These are phyloP conservation scores for Cladosporium sp. DNA, from an alignment of 2,329 filamentous ascomycete genomes.

Conservation along the genomic window DNA sequence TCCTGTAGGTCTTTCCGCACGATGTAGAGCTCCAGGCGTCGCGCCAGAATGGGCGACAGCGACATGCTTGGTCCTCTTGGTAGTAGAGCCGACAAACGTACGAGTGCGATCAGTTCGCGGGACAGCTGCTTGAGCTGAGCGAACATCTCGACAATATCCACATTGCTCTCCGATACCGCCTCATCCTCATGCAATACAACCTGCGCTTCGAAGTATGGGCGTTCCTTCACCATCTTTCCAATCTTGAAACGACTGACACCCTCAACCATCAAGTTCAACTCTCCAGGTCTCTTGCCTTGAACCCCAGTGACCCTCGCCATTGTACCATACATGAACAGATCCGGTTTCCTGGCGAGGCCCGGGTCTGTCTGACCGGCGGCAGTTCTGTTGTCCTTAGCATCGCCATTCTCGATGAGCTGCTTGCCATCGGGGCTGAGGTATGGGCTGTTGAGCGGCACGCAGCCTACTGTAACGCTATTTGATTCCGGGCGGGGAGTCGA, in stretches of 20 bases:
- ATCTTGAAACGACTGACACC: slow-evolving; percentile 74
- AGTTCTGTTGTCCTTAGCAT: slow-evolving; percentile 39
- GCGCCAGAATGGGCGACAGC: slow-evolving; percentile 78
- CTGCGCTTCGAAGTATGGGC: slow-evolving; percentile 81
- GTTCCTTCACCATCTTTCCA: slow-evolving; percentile 69
- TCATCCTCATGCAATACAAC: slow-evolving; percentile 67
- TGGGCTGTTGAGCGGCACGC: slow-evolving; percentile 77
- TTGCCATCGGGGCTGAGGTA: slow-evolving; percentile 71
- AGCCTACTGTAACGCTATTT: slow-evolving; percentile 73
- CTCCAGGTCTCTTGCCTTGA: slow-evolving; percentile 43
- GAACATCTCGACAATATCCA: slow-evolving; percentile 67
- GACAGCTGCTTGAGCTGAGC: slow-evolving; percentile 77
- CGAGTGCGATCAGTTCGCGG: slow-evolving; percentile 76
- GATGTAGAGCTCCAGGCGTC: slow-evolving; percentile 84
- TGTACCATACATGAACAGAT: slow-evolving; percentile 80
- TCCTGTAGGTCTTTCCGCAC: slow-evolving; percentile 75
- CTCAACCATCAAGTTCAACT: slow-evolving; percentile 83
- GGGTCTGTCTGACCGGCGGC: slow-evolving; percentile 54
- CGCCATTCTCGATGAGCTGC: slow-evolving; percentile 64
- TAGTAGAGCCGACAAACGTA: slow-evolving; percentile 81
- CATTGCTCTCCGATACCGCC: slow-evolving; percentile 47
- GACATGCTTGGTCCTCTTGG: slow-evolving; percentile 62
- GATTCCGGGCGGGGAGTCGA: slow-evolving; percentile 61
- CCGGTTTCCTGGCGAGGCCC: slow-evolving; percentile 44
- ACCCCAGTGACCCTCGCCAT: slow-evolving; percentile 52